A percentile compares a stretch with the other conserved stretches of the same genome.
Evolutionary conservation across 331 rosid species (phyloP).

Genomic region (Malus hybrid): DNA sequence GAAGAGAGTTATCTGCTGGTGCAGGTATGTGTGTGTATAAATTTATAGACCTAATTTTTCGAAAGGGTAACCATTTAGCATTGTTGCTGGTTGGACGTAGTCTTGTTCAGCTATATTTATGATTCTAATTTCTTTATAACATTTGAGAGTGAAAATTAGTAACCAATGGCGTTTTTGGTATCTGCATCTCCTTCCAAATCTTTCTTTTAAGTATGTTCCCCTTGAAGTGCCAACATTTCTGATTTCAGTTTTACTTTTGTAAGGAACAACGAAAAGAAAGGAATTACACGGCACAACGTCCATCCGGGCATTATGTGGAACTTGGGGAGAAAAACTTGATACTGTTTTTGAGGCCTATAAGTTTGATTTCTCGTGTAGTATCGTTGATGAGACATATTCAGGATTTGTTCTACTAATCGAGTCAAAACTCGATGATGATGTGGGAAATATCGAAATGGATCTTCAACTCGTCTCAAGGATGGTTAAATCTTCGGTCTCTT

Average conservation of each 20-base stretch:
- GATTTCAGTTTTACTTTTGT: background rate
- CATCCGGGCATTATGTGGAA: slow-evolving; percentile 55
- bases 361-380: slow-evolving; percentile 57
- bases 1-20: slow-evolving; percentile 44
- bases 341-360: slow-evolving; percentile 62
- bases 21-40: slow-evolving; percentile 42
- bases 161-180: too few relatives aligned
- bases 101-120: too few relatives aligned
- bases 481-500: slow-evolving; percentile 62
- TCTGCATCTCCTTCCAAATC: too few relatives aligned
- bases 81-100: too few relatives aligned
- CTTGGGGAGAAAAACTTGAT: slow-evolving; percentile 47
- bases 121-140: too few relatives aligned
- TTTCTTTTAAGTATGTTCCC: too few relatives aligned
- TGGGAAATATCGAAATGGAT: slow-evolving; percentile 62
- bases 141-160: too few relatives aligned
- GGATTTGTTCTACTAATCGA: slow-evolving; percentile 67
- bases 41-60: background rate
- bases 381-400: slow-evolving; percentile 43
- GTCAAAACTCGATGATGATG: slow-evolving; percentile 77
- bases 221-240: too few relatives aligned
- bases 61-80: too few relatives aligned
- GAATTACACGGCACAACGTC: slow-evolving; percentile 74
- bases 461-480: slow-evolving; percentile 61
- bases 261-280: slow-evolving; percentile 81